phyloP scores from a whole-genome alignment of 352 stramenopile genomes.

The Pythium folliculosum region DNA sequence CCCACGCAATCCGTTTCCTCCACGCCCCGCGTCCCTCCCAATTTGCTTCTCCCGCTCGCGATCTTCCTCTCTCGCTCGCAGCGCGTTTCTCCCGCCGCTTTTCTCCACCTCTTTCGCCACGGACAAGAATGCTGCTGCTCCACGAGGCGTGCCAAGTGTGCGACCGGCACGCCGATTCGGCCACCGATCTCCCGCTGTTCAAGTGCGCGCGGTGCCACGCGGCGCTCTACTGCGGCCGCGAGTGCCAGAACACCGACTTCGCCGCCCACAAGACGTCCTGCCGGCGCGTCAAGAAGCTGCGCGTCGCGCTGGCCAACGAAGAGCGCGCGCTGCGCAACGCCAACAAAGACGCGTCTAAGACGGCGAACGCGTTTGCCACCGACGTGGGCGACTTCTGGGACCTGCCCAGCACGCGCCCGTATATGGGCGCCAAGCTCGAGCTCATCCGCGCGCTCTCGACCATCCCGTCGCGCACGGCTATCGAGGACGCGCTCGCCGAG shows the following conservation, averaged over 20 bases:
- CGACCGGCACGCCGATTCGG: no score
- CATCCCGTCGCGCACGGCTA: not conserved
- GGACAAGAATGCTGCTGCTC: no score
- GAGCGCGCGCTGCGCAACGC: not conserved
- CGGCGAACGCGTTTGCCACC: conserved; percentile 12
- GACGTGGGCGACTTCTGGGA: conserved; percentile 13
- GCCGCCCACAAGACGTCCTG: not conserved
- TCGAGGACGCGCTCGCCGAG: conserved; percentile 3
- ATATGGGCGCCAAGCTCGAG: conserved; percentile 17
- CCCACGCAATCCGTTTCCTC: no score
- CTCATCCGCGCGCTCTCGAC: conserved; percentile 1
- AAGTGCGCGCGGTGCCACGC: not conserved
- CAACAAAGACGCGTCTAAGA: not conserved
- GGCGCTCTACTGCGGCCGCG: not conserved
- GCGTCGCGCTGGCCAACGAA: not conserved
- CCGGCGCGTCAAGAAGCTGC: no score
- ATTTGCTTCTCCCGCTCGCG: no score
- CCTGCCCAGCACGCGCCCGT: conserved; percentile 1
- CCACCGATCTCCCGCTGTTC: no score
- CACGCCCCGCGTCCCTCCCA: no score
- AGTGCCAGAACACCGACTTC: conserved; percentile 5
- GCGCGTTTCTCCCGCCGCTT: no score
- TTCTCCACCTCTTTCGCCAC: no score
- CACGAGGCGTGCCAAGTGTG: no score
- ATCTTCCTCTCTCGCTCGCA: no score